Percentiles rank a stretch among this genome's conserved stretches.
Conservation (phyloP, 2,329 filamentous ascomycete genomes). For the Botrytis deweyae region DNA sequence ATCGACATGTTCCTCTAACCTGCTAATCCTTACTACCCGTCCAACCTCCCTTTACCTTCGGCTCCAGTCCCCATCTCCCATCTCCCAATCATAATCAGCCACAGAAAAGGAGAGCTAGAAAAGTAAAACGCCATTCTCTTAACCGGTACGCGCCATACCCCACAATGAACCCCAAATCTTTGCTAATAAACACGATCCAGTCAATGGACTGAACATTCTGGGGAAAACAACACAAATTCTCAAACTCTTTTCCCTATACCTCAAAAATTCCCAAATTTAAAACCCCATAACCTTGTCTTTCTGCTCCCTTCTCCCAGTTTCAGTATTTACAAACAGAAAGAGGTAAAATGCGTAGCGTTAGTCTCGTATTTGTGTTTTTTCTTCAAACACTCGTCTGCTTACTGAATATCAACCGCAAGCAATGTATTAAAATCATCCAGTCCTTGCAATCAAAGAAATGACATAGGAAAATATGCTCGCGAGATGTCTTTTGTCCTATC, state of each 20-base stretch:
- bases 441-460: neutral
- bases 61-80: neutral
- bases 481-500: neutral
- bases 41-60: neutral
- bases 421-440: neutral
- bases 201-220: neutral
- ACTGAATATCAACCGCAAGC: neutral
- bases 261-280: conserved; percentile 9
- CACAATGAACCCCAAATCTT: conserved; percentile 7
- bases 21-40: neutral
- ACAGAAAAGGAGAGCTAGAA: neutral
- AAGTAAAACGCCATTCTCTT: conserved; percentile 8
- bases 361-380: neutral
- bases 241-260: conserved; percentile 11
- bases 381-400: neutral
- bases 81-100: neutral
- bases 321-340: conserved; percentile 15
- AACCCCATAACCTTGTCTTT: neutral
- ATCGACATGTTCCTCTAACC: neutral
- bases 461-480: conserved; percentile 11
- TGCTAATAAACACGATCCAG: conserved; percentile 10
- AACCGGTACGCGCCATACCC: conserved; percentile 4
- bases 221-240: neutral
- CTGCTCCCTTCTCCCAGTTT: conserved; percentile 1
- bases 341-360: neutral